Evolutionary conservation across 2,329 filamentous ascomycete species (phyloP).

Genomic region (Botrytis paeoniae): DNA sequence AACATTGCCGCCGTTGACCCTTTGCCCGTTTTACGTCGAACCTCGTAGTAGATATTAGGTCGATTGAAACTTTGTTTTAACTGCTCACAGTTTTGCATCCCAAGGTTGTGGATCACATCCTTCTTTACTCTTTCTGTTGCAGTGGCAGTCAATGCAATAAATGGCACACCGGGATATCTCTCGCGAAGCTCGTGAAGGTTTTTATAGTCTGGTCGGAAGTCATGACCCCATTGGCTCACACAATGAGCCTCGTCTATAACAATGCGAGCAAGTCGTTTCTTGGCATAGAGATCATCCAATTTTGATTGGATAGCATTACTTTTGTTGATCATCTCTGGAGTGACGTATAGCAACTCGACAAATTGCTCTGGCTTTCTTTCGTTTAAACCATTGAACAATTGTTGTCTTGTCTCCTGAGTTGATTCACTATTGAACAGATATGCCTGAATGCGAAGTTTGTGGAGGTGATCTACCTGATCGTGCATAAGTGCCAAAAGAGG

Average conservation of each 20-base stretch:
- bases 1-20: conserved; percentile 35
- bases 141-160: conserved; percentile 94
- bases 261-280: conserved; percentile 75
- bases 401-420: conserved; percentile 56
- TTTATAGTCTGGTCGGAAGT: conserved; percentile 96
- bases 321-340: conserved; percentile 92
- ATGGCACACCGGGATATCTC: conserved; percentile 73
- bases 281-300: conserved; percentile 65
- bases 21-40: conserved; percentile 53
- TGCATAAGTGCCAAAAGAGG: conserved; percentile 95
- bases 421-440: conserved; percentile 79
- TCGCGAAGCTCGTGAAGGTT: conserved; percentile 70
- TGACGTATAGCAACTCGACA: conserved; percentile 86
- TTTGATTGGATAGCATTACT: conserved; percentile 65
- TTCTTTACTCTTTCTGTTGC: conserved; percentile 90
- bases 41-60: conserved; percentile 89
- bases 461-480: conserved; percentile 86
- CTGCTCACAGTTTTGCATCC: conserved; percentile 69
- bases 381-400: conserved; percentile 64
- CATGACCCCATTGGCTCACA: conserved; percentile 98
- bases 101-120: conserved; percentile 89
- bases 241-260: conserved; percentile 99
- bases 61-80: conserved; percentile 96
- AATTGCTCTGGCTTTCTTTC: conserved; percentile 67
- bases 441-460: conserved; percentile 71